Conservation (phyloP, 805 yeast species). For the Candida xyloterini region DNA sequence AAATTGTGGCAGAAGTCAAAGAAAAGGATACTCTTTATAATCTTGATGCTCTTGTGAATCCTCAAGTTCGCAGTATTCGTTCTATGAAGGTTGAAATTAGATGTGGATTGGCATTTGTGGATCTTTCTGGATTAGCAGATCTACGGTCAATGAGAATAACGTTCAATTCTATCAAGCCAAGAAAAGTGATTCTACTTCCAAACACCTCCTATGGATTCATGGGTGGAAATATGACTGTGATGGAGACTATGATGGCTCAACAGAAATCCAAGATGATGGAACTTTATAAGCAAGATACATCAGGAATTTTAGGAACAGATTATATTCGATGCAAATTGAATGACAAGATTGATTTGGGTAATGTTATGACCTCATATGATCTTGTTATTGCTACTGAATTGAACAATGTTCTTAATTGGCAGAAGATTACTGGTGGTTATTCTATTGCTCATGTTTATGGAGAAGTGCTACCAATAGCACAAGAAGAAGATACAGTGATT, state of each 20-base stretch:
- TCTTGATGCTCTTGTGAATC: slow-evolving; percentile 26
- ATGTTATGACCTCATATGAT: slow-evolving; percentile 52
- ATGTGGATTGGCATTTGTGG: slow-evolving; percentile 75
- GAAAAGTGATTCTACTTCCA: slow-evolving; percentile 54
- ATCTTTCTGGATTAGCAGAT: slow-evolving; percentile 81
- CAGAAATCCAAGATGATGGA: slow-evolving; percentile 18
- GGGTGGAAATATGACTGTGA: slow-evolving; percentile 24
- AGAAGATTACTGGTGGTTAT: slow-evolving; percentile 73
- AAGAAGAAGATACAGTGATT: slow-evolving; percentile 11
- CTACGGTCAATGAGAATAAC: slow-evolving; percentile 76
- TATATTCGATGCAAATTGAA: slow-evolving; percentile 36
- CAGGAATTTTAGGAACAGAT: slow-evolving; percentile 24
- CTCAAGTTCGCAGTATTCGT: slow-evolving; percentile 16
- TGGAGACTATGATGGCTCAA: slow-evolving; percentile 22
- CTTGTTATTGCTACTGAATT: slow-evolving; percentile 66
- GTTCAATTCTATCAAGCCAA: slow-evolving; percentile 75
- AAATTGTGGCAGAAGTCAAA: slow-evolving; percentile 15
- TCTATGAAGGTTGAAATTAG: slow-evolving; percentile 41
- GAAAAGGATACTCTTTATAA: slow-evolving; percentile 20
- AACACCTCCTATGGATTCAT: slow-evolving; percentile 21
- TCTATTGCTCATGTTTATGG: slow-evolving; percentile 83
- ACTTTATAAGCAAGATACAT: slow-evolving; percentile 16
- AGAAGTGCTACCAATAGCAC: slow-evolving; percentile 35
- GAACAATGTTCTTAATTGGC: slow-evolving; percentile 72
- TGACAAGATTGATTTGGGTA: slow-evolving; percentile 45